These are phyloP conservation scores for Alternaria gaisen DNA, from an alignment of 2,329 filamentous ascomycete genomes.

Conservation along the genomic window DNA sequence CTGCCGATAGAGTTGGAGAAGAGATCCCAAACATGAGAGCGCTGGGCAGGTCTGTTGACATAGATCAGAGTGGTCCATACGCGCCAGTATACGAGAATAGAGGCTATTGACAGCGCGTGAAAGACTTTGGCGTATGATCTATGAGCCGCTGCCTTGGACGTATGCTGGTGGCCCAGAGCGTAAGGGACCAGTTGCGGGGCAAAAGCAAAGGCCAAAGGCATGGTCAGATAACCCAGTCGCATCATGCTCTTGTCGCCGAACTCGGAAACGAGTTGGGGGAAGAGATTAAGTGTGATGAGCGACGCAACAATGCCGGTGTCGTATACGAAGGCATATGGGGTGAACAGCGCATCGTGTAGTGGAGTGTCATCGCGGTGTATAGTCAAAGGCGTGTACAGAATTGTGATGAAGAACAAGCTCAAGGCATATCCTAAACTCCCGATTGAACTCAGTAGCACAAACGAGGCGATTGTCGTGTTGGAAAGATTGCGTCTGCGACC, in stretches of 20 bases:
- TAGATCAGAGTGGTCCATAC: constrained; percentile 56
- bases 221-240: constrained; percentile 35
- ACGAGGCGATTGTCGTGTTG: constrained; percentile 59
- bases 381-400: constrained; percentile 65
- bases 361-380: constrained; percentile 46
- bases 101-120: constrained; percentile 56
- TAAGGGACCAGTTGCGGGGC: constrained; percentile 55
- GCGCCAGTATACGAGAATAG: constrained; percentile 58
- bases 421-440: constrained; percentile 69
- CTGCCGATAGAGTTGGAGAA: constrained; percentile 55
- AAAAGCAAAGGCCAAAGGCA: constrained; percentile 50
- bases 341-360: constrained; percentile 45
- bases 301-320: constrained; percentile 58
- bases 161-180: constrained; percentile 59
- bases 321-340: constrained; percentile 44
- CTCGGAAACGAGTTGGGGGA: constrained; percentile 37
- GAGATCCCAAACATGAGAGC: constrained; percentile 50
- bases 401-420: constrained; percentile 69
- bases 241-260: constrained; percentile 35
- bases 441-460: constrained; percentile 66
- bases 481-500: constrained; percentile 64
- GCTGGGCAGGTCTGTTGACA: constrained; percentile 59
- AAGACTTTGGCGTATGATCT: constrained; percentile 59
- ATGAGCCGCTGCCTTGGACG: constrained; percentile 52
- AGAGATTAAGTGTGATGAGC: constrained; percentile 56